Conservation (phyloP, 2,329 filamentous ascomycete species). For the Rugonectria rugulosa region DNA sequence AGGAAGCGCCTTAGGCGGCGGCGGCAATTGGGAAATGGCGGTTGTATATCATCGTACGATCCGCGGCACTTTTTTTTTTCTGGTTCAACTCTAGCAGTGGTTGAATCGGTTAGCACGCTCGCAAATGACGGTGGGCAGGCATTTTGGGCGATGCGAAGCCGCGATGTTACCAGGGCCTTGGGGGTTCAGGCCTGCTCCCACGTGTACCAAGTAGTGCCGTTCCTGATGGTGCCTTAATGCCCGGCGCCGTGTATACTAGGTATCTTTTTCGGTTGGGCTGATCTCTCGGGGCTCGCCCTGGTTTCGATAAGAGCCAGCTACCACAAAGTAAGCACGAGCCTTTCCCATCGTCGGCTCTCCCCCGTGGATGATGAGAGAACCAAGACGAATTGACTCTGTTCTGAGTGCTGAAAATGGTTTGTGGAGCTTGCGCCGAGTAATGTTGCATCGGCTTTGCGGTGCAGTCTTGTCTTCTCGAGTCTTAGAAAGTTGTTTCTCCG, state of each 20-base stretch:
- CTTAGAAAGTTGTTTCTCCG: constrained; percentile 3
- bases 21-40: constrained; percentile 7
- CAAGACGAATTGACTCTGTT: constrained; percentile 15
- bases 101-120: background rate
- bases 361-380: constrained; percentile 11
- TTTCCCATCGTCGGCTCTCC: constrained; percentile 10
- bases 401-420: constrained; percentile 9
- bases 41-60: constrained; percentile 16
- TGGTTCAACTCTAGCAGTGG: too few species aligned
- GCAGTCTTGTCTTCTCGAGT: background rate
- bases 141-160: background rate
- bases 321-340: constrained; percentile 3
- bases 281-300: constrained; percentile 21
- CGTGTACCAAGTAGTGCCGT: constrained; percentile 21
- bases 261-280: too few species aligned
- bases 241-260: too few species aligned
- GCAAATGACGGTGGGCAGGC: background rate
- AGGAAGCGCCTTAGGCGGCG: background rate
- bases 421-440: constrained; percentile 5
- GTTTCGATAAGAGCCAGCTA: constrained; percentile 1
- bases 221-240: constrained; percentile 6
- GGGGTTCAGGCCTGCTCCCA: constrained; percentile 17
- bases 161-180: constrained; percentile 4
- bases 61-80: constrained; percentile 3
- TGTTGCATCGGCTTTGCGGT: constrained; percentile 6